These are phyloP conservation scores for Monilinia vaccinii-corymbosi DNA, from an alignment of 2,329 filamentous ascomycete genomes.

Conservation along the genomic window DNA sequence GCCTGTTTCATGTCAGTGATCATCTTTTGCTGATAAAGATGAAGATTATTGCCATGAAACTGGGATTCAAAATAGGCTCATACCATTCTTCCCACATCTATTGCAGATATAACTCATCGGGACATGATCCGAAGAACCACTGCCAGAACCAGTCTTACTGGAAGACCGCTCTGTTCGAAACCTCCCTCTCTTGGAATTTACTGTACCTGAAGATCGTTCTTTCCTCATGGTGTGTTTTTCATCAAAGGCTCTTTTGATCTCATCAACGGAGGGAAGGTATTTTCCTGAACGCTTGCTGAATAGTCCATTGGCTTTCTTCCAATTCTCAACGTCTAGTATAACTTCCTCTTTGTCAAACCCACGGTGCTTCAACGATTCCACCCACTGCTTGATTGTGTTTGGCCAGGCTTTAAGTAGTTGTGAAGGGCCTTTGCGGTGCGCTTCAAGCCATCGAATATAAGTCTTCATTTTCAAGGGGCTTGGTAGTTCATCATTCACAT, in stretches of 20 bases:
- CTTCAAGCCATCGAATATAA: slow-evolving; percentile 25
- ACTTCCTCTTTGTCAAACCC: slow-evolving; percentile 14
- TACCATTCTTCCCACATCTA: slow-evolving; percentile 22
- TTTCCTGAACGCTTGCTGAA: not conserved
- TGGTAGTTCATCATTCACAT: slow-evolving; percentile 12
- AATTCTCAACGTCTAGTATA: slow-evolving; percentile 13
- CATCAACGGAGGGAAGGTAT: slow-evolving; percentile 4
- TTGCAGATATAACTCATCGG: slow-evolving; percentile 23
- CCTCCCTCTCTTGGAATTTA: not conserved
- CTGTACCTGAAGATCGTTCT: not conserved
- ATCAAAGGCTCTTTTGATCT: slow-evolving; percentile 14
- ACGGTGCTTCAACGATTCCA: slow-evolving; percentile 16
- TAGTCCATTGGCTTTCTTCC: slow-evolving; percentile 14
- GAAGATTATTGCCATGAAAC: not conserved
- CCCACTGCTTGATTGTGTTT: slow-evolving; percentile 22
- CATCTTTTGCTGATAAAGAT: not conserved
- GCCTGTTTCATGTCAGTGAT: slow-evolving; percentile 25
- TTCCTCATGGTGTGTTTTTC: not conserved
- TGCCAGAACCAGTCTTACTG: not conserved
- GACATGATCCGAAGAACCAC: not conserved
- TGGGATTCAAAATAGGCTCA: not conserved
- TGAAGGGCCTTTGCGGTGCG: slow-evolving; percentile 16
- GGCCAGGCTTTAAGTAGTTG: slow-evolving; percentile 17
- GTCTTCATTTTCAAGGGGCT: slow-evolving; percentile 11
- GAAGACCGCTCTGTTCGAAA: not conserved